phyloP scores from a whole-genome alignment of 2,329 filamentous ascomycete genomes.

The Diplodia corticola region DNA sequence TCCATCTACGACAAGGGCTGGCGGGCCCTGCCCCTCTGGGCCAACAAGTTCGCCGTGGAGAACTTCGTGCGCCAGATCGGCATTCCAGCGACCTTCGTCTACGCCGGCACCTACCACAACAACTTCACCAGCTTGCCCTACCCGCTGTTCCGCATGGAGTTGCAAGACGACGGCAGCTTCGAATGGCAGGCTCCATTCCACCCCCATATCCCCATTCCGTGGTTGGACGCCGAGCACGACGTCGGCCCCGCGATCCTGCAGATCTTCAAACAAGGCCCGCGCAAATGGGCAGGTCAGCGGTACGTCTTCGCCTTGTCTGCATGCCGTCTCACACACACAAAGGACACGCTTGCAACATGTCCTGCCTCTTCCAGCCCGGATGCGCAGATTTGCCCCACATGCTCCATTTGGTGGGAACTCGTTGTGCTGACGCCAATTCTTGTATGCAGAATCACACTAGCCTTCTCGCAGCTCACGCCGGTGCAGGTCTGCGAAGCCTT shows the following conservation, averaged over 20 bases:
- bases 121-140: conserved; percentile 94
- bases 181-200: conserved; percentile 94
- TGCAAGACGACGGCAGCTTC: conserved; percentile 81
- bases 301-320: conserved; percentile 36
- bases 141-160: conserved; percentile 92
- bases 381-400: not conserved
- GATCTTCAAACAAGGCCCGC: conserved; percentile 88
- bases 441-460: conserved; percentile 71
- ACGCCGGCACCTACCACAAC: conserved; percentile 98
- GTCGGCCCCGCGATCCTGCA: conserved; percentile 89
- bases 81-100: conserved; percentile 87
- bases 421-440: conserved; percentile 14
- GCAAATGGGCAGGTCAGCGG: conserved; percentile 77
- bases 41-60: conserved; percentile 88
- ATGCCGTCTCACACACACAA: conserved; percentile 10
- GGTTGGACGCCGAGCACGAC: conserved; percentile 95
- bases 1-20: conserved; percentile 73
- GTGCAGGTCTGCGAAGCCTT: conserved; percentile 80
- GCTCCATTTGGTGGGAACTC: not conserved
- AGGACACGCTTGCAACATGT: not conserved
- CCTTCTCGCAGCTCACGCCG: conserved; percentile 86
- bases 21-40: conserved; percentile 87
- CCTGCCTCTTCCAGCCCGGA: not conserved
- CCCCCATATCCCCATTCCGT: conserved; percentile 82
- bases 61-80: conserved; percentile 83